phyloP scores from a whole-genome alignment of 2,329 filamentous ascomycete species.

The Phoma sp. region DNA sequence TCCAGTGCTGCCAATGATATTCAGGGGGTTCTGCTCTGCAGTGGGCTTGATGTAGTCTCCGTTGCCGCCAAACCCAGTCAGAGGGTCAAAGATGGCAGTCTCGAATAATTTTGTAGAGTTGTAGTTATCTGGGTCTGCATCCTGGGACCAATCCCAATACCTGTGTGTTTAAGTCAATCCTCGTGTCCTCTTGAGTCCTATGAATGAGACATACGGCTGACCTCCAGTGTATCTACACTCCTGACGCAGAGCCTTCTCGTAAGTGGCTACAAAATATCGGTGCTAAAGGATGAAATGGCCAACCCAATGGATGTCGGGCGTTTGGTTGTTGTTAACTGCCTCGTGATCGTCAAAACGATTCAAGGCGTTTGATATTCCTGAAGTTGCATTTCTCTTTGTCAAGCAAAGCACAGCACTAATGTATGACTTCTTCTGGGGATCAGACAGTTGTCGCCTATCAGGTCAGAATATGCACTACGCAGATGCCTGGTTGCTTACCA shows the following conservation, averaged over 20 bases:
- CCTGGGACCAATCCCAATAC: slow-evolving; percentile 36
- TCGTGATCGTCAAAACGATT: slow-evolving; percentile 35
- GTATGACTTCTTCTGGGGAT: slow-evolving; percentile 23
- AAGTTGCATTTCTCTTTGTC: slow-evolving; percentile 20
- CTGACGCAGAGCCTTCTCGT: slow-evolving; percentile 26
- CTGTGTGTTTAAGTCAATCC: too few relatives aligned
- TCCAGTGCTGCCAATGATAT: slow-evolving; percentile 35
- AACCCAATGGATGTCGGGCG: slow-evolving; percentile 31
- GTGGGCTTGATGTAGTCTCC: slow-evolving; percentile 36
- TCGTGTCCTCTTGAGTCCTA: too few relatives aligned
- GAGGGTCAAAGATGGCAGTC: slow-evolving; percentile 25
- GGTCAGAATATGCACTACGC: background rate
- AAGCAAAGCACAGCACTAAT: slow-evolving; percentile 34
- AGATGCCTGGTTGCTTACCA: background rate
- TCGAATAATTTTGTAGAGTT: slow-evolving; percentile 22
- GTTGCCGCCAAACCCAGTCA: slow-evolving; percentile 44
- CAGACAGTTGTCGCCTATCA: background rate
- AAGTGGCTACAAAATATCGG: slow-evolving; percentile 13
- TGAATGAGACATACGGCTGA: slow-evolving; percentile 44
- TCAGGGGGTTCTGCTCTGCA: slow-evolving; percentile 30
- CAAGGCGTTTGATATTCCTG: slow-evolving; percentile 17
- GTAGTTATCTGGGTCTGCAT: slow-evolving; percentile 21
- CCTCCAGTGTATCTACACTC: slow-evolving; percentile 31
- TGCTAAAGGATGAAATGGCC: slow-evolving; percentile 27
- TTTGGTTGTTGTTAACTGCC: slow-evolving; percentile 31